phyloP scores from a whole-genome alignment of 257 asterid genomes.

The Echites panduratus region DNA sequence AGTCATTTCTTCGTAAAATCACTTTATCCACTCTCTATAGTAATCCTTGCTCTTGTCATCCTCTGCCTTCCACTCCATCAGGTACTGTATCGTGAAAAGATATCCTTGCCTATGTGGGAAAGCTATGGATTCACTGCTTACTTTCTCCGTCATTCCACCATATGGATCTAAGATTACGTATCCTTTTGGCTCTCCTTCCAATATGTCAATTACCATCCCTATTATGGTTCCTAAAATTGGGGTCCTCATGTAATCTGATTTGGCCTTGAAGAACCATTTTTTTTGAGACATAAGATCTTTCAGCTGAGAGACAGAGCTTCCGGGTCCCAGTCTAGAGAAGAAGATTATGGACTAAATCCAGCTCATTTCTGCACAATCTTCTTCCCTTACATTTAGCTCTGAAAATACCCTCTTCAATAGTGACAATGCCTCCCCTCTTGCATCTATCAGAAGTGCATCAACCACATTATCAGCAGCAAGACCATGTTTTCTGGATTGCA shows the following conservation, averaged over 20 bases:
- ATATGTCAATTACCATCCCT: constrained; percentile 18
- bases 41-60: constrained; percentile 20
- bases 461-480: constrained; percentile 75
- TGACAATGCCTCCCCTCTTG: constrained; percentile 42
- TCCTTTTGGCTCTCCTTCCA: constrained; percentile 56
- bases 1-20: constrained; percentile 42
- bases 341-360: constrained; percentile 63
- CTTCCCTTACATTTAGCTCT: constrained; percentile 28
- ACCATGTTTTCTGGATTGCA: constrained; percentile 59
- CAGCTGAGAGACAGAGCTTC: constrained; percentile 25
- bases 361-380: constrained; percentile 51
- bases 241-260: constrained; percentile 54
- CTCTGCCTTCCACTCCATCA: constrained; percentile 48
- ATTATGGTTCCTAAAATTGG: constrained; percentile 35
- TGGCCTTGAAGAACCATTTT: constrained; percentile 60
- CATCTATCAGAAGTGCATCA: constrained; percentile 57
- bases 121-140: constrained; percentile 45
- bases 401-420: constrained; percentile 33
- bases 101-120: constrained; percentile 76
- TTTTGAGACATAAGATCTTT: constrained; percentile 34
- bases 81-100: constrained; percentile 52
- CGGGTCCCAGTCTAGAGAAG: constrained; percentile 43
- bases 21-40: constrained; percentile 52
- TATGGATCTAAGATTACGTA: constrained; percentile 63
- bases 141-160: constrained; percentile 58